Conservation (phyloP, 345 rosid species). For the Streptanthus diversifolius region DNA sequence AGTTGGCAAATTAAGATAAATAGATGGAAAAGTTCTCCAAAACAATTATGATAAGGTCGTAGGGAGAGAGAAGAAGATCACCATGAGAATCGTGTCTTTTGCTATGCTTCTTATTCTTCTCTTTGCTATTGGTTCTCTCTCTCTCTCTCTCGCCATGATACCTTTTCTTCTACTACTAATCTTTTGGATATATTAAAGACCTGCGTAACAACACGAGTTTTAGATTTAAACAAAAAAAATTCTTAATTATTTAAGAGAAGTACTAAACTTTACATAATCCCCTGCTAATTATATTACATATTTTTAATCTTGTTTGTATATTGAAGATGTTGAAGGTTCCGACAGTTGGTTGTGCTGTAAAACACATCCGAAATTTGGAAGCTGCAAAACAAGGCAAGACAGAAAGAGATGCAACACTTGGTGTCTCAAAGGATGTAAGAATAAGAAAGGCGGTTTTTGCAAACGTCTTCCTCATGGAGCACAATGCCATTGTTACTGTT, state of each 20-base stretch:
- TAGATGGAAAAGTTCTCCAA: background rate
- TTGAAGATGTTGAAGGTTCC: constrained; percentile 12
- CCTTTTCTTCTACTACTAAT: background rate
- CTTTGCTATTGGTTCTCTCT: constrained; percentile 5
- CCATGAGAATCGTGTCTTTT: constrained; percentile 1
- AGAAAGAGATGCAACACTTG: background rate
- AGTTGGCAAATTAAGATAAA: background rate
- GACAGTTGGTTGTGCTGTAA: constrained; percentile 11
- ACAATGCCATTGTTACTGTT: constrained; percentile 19
- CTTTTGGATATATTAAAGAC: background rate
- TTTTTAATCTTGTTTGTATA: too few species aligned
- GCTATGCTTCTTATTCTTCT: constrained; percentile 12
- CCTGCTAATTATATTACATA: too few species aligned
- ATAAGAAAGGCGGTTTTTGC: constrained; percentile 8
- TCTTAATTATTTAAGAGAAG: too few species aligned
- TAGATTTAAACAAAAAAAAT: too few species aligned
- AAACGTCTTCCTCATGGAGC: background rate
- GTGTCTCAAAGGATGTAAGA: constrained; percentile 2
- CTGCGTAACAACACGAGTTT: too few species aligned
- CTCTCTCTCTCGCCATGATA: background rate
- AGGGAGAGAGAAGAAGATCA: background rate
- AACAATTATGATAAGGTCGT: background rate
- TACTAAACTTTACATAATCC: too few species aligned
- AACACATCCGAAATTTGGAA: constrained; percentile 15
- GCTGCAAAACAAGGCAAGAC: constrained; percentile 13